A percentile compares a stretch with the other conserved stretches of the same genome.
These are phyloP conservation scores for Ceratobasidium sp. DNA, from an alignment of 1,284 basidiomycete genomes.

Conservation along the genomic window DNA sequence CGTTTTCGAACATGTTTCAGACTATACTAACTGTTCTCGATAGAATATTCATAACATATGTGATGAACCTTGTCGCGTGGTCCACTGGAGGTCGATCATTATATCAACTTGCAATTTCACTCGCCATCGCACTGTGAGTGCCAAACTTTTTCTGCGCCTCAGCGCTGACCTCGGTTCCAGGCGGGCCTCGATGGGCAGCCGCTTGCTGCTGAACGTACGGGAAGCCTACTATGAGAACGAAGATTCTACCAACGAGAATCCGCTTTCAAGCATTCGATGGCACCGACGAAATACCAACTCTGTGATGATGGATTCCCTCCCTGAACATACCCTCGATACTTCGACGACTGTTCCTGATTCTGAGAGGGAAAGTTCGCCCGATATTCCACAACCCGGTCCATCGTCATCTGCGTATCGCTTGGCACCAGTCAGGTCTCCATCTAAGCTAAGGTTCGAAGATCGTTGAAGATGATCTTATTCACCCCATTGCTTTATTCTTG, in stretches of 20 bases:
- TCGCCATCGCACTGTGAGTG: constrained; percentile 41
- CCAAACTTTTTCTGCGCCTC: too few relatives aligned
- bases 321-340: constrained; percentile 4
- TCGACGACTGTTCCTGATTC: constrained; percentile 11
- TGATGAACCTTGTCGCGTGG: constrained; percentile 43
- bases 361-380: constrained; percentile 11
- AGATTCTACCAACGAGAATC: constrained; percentile 20
- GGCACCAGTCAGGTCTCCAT: constrained; percentile 17
- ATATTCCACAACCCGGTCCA: constrained; percentile 10
- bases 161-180: constrained; percentile 15
- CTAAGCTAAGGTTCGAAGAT: constrained; percentile 31
- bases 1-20: neutral
- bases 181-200: constrained; percentile 43
- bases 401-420: constrained; percentile 7
- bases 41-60: constrained; percentile 43
- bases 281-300: constrained; percentile 31
- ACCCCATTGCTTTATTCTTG: constrained; percentile 10
- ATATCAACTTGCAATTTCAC: constrained; percentile 40
- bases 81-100: constrained; percentile 26
- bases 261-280: constrained; percentile 41
- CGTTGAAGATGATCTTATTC: constrained; percentile 5
- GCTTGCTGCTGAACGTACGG: constrained; percentile 36
- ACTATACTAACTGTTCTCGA: neutral
- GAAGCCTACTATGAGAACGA: constrained; percentile 34
- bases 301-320: constrained; percentile 34